Evolutionary conservation across 169 alveolate genomes (phyloP), one percentile per base, ranked within the genome.

Genomic region (Nephromyces sp.): DNA sequence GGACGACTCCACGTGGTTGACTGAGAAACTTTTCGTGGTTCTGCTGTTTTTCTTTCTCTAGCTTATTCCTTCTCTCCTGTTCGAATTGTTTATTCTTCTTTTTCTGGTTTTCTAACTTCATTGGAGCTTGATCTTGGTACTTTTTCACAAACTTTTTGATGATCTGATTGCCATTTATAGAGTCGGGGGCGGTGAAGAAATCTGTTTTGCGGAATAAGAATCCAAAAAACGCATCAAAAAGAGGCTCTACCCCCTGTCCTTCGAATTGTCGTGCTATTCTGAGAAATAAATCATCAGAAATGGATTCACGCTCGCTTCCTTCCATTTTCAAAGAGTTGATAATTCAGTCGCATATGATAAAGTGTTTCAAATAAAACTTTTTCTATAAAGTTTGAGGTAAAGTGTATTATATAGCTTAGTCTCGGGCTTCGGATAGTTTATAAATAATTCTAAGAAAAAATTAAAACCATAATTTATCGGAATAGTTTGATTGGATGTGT

Each of bases 171-270:
- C 76, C 75, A 63, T 52, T 70, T 28, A 75, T 69, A 65, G 78
- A 76, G 51, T 75, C 85, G 67, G 77, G 88, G 32, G 64, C 84
- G 33, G 69, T 75, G 81, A 83, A 94, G 85, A 94, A 95, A 83
- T 95, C 99, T 24, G 99, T 94, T 83, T 93, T 95, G 53, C 99
- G 81, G 61, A 90, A 87, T 76, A 96, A 86, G 83, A 96, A 96
- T 8, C 97, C 92, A 84, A 94, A 96, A 74, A 96, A 84, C 63
- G 84, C 78, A 70, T 92, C 94, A 79, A 93, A 85, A 73, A 95
- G 90, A 28, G 84, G 85, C 32, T 96, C 97, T 35, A 96, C 94
- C 25, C 98, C 98, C 52, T 93, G 91, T 25, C 95, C 89, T 52
- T 90, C 79, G n/a, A 15, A 43, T 77, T 93, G 95, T 75, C 77